These are phyloP conservation scores for Rubia yunnanensis DNA, from an alignment of 257 asterid genomes.

Conservation along the genomic window DNA sequence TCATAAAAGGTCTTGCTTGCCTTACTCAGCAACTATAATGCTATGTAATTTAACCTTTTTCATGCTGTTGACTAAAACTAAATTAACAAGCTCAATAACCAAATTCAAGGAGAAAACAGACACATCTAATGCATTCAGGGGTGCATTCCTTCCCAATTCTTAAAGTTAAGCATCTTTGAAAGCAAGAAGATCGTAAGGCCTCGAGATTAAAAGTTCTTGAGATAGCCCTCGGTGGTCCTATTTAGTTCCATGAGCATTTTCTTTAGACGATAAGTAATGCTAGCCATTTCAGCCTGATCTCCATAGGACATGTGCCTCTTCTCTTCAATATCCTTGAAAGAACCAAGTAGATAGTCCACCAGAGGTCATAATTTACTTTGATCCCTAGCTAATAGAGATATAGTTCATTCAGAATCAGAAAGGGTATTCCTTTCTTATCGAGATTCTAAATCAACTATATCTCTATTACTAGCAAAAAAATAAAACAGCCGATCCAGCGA, in stretches of 20 bases:
- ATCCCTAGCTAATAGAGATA: no score
- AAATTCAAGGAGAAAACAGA: neutral
- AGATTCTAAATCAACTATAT: no score
- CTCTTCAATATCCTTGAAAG: slow-evolving; percentile 60
- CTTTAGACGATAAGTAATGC: slow-evolving; percentile 67
- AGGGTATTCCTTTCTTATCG: no score
- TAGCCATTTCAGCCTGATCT: slow-evolving; percentile 42
- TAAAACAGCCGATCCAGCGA: no score
- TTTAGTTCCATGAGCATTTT: slow-evolving; percentile 86
- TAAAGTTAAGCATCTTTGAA: neutral
- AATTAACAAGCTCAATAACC: neutral
- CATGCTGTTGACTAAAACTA: no score
- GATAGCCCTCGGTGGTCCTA: slow-evolving; percentile 61
- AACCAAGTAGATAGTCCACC: slow-evolving; percentile 62
- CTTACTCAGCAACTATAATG: no score
- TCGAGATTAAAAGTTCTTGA: slow-evolving; percentile 78
- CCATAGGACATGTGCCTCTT: slow-evolving; percentile 29
- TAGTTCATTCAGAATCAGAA: no score
- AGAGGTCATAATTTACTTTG: slow-evolving; percentile 69
- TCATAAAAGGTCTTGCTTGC: no score
- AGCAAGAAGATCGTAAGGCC: slow-evolving; percentile 58
- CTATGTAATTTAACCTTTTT: no score
- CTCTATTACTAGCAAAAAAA: no score
- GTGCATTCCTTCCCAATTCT: neutral
- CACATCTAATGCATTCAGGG: neutral